Evolutionary conservation across 352 stramenopile species (phyloP), one percentile per base, ranked within the genome.

Genomic region (Phytopythium chamaehyphon): DNA sequence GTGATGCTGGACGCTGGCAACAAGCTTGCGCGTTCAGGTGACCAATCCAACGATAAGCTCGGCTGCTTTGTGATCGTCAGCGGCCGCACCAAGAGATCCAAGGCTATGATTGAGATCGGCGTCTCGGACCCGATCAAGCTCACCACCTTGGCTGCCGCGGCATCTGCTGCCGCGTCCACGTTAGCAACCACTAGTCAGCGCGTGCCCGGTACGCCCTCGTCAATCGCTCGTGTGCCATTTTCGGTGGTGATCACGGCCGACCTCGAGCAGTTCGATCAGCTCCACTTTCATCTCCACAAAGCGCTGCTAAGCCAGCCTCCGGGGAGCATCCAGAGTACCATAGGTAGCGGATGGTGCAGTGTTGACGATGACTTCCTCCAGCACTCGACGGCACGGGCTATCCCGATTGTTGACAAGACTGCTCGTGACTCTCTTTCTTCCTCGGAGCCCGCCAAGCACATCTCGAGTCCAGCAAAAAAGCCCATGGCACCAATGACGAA

Each of bases 251-350:
- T 89, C 22, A 78, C 63, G 0, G 58, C 62, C 0, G 76, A 88
- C 14, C 43, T 91, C 28, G 74, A 76, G 51, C 47, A 68, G 21
- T 84, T 77, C 40, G 76, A 86, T n/a, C 67, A 87, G 37, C 51
- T 91, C 9, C 61, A 70, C n/a, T 67, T 89, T n/a, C 78, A 70
- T 14, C 61, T 91, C 22, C 85, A 76, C 59, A 80, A 80, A 39
- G 73, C 59, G 2, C 62, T 64, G 48, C 45, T 81, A n/a, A 74
- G 45, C 12, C 73, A 84, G 47, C 68, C 58, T 21, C 69, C 69
- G 0, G 68, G 68, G 0, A 81, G 55, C 14, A 61, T 61, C 21
- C 76, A 84, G 24, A 50, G 58, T 1, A 84, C 62, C 16, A 60
- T 87, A 40, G 81, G 77, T 14, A 51, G 78, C 23, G 81, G 81